These are phyloP conservation scores for Prasinococcaceae sp. DNA, from an alignment of 139 green algal species.

Conservation along the genomic window DNA sequence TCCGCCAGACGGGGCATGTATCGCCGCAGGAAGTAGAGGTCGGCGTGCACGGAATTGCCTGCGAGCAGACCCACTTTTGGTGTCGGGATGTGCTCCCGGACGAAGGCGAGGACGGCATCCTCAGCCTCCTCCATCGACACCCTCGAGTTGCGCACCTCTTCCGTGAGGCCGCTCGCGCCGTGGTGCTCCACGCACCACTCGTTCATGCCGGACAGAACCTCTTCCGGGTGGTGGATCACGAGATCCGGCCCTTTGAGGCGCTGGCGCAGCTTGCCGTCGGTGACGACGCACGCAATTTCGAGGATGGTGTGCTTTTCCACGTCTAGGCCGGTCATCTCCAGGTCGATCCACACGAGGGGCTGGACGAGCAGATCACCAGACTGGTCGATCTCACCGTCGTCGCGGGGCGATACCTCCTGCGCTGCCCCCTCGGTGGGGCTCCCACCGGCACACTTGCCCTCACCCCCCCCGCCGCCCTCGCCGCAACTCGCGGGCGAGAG, in stretches of 20 bases:
- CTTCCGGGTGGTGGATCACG: slow-evolving; percentile 70
- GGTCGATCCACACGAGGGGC: slow-evolving; percentile 67
- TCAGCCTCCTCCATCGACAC: slow-evolving; percentile 49
- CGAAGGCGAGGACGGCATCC: slow-evolving; percentile 51
- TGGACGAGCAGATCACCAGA: no score
- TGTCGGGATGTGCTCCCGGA: slow-evolving; percentile 38
- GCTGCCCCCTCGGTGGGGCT: no score
- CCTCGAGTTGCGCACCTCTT: slow-evolving; percentile 38
- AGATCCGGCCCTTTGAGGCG: slow-evolving; percentile 46
- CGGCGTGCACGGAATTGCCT: slow-evolving; percentile 73
- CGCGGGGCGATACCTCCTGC: no score
- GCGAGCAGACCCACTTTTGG: slow-evolving; percentile 30
- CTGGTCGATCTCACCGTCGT: no score
- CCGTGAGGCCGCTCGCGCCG: slow-evolving; percentile 40
- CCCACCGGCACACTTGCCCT: no score
- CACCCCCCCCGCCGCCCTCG: no score
- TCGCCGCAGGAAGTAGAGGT: slow-evolving; percentile 66
- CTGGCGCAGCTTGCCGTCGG: slow-evolving; percentile 48
- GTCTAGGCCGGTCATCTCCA: slow-evolving; percentile 86
- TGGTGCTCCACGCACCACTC: slow-evolving; percentile 83
- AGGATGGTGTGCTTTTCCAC: slow-evolving; percentile 69
- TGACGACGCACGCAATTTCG: slow-evolving; percentile 78
- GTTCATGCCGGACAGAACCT: slow-evolving; percentile 75
- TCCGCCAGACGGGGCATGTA: slow-evolving; percentile 66
- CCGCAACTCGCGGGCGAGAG: no score